Evolutionary conservation across 106 monocot species (phyloP), one percentile per base, ranked within the genome.

Genomic region (Dioscorea dumetorum): DNA sequence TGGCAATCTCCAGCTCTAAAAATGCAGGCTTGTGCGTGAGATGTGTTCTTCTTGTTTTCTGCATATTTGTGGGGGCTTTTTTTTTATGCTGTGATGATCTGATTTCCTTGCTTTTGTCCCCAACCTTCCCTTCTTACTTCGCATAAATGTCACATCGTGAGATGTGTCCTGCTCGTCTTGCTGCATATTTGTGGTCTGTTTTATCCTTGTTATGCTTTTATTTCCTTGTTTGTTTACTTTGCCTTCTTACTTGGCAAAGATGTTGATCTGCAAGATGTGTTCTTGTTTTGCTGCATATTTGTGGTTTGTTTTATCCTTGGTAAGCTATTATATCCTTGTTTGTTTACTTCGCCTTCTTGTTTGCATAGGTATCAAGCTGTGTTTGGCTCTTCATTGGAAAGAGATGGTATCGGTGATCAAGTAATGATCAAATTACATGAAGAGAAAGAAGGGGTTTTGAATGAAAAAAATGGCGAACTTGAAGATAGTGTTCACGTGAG

Each of bases 401-500:
- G 52, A 19, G 78, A 74, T 48, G 76, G 74, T 53, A 41, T 60
- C 19, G 57, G 48, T 7, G 63, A 72, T 58, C 67, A 33, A 23
- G 33, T 73, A 10, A 22, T 79, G 20, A 57, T 33, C 17, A 66
- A 66, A 33, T 53, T 76, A 32, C 34, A 58, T 23, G 18, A 49
- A 32, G 66, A 82, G 56, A 60, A 50, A 10, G 57, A 80, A 24
- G 56, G 33, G 21, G 74, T 66, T 33, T 52, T 33, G 32, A 49
- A 79, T 22, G 77, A 76, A 34, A 32, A 33, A 10, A 60, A 24
- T 48, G 78, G 48, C 62, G 72, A 82, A 57, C 50, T 62, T 48
- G 62, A 24, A 48, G 64, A 73, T 32, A 50, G 32, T 73, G 70
- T 60, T 73, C 79, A 90, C 81, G 90, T 90, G 78, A 85, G 82